These are phyloP conservation scores for Rhizomucor miehei DNA, from an alignment of 371 early-diverging fungal genomes.

Conservation along the genomic window DNA sequence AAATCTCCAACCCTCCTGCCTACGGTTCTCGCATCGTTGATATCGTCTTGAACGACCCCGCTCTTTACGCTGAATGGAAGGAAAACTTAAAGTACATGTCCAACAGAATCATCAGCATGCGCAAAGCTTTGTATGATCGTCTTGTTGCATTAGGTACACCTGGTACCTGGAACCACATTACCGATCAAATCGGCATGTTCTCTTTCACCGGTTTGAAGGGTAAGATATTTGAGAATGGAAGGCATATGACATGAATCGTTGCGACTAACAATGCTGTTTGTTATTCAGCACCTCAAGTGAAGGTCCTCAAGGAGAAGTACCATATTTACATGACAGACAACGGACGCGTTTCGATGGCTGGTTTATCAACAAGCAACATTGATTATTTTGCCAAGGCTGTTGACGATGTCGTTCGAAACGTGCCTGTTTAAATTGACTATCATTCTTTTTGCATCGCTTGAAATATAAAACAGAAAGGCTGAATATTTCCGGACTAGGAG, in stretches of 20 bases:
- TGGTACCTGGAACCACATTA: slow-evolving; percentile 93
- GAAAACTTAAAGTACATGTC: slow-evolving; percentile 83
- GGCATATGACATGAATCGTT: not conserved
- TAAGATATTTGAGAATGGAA: slow-evolving; percentile 15
- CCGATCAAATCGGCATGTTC: slow-evolving; percentile 97
- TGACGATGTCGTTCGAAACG: slow-evolving; percentile 71
- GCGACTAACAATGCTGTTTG: too few species aligned
- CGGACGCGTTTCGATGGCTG: slow-evolving; percentile 95
- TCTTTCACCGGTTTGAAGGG: slow-evolving; percentile 85
- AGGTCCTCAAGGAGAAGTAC: slow-evolving; percentile 76
- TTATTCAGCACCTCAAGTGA: slow-evolving; percentile 59
- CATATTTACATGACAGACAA: slow-evolving; percentile 93
- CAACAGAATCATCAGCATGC: slow-evolving; percentile 85
- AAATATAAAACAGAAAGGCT: too few species aligned
- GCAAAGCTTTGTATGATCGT: slow-evolving; percentile 63
- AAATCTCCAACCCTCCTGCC: slow-evolving; percentile 88
- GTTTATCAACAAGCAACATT: slow-evolving; percentile 82
- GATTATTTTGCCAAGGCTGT: slow-evolving; percentile 81
- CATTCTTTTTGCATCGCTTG: too few species aligned
- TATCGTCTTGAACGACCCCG: slow-evolving; percentile 77
- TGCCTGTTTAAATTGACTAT: not conserved
- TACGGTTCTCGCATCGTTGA: slow-evolving; percentile 89
- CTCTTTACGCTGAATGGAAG: slow-evolving; percentile 81
- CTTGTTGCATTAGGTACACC: slow-evolving; percentile 76
- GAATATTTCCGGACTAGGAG: too few species aligned